Evolutionary conservation across 352 stramenopile species (phyloP).

Genomic region (Phytophthora lateralis): DNA sequence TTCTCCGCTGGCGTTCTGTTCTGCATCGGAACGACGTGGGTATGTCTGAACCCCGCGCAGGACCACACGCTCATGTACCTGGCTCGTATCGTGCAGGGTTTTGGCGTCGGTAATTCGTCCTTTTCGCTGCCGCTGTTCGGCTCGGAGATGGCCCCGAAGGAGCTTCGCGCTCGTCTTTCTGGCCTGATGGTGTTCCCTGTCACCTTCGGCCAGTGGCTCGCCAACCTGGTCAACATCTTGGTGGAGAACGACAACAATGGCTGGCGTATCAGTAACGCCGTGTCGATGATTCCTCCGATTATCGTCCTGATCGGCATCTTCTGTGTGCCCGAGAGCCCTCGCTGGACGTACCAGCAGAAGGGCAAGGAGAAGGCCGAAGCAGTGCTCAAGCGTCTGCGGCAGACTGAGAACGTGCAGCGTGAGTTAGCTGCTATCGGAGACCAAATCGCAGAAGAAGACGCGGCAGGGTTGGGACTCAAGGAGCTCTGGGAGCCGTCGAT

Average conservation of each 20-base stretch:
- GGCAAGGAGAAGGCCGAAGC: conserved; percentile 33
- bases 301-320: conserved; percentile 45
- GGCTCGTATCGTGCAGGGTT: conserved; percentile 38
- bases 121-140: conserved; percentile 46
- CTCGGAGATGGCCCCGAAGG: conserved; percentile 43
- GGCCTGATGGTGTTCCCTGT: conserved; percentile 40
- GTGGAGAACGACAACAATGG: conserved; percentile 32
- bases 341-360: conserved; percentile 38
- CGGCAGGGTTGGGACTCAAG: conserved; percentile 23
- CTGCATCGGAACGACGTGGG: conserved; percentile 39
- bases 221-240: conserved; percentile 41
- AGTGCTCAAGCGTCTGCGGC: conserved; percentile 41
- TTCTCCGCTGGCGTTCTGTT: conserved; percentile 37
- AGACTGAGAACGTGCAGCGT: conserved; percentile 38
- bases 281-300: conserved; percentile 40
- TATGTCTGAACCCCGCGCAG: conserved; percentile 31
- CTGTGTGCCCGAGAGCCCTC: conserved; percentile 34
- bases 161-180: conserved; percentile 41
- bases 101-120: conserved; percentile 45
- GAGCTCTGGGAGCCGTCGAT: conserved; percentile 31
- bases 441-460: conserved; percentile 33
- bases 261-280: conserved; percentile 43
- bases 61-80: conserved; percentile 35
- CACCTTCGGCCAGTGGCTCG: conserved; percentile 36
- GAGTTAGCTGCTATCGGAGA: conserved; percentile 44